Base-by-base conservation (phyloP, 2,329 filamentous ascomycete species). In the Zopfia rhizophila region DNA sequence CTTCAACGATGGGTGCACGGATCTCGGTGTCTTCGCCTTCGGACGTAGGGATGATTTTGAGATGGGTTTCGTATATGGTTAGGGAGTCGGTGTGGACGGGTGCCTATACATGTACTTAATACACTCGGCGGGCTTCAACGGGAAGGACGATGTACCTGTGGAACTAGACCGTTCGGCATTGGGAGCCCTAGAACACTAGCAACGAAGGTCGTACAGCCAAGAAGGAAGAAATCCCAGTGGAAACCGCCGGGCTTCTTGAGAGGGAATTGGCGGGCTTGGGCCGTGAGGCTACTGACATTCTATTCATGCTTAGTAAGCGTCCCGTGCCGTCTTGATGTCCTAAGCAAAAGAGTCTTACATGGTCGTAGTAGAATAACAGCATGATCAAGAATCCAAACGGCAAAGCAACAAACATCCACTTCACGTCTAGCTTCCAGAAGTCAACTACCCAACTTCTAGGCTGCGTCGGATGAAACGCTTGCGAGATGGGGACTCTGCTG, bases 141-240 rank as follows among this genome's bases (percentile, higher is more conserved):
- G n/a, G n/a, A n/a, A n/a, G n/a, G n/a, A n/a, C n/a, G n/a, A n/a
- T n/a, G n/a, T n/a, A n/a, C n/a, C n/a, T 82, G 79, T 2, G 80
- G 79, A 1, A 81, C 77, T 1, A 82, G 72, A 12, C 80, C 79
- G 37, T 82, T 82, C 1, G 80, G 79, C 29, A 82, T 63, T 0
- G 79, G 80, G 6, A 83, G 69, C 1, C 78, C 79, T 5, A 82
- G 70, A 22, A 82, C 72, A 4, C 78, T 78, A 7, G 72, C 71
- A 12, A 81, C 72, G 52, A 81, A 80, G 30, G 76, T 81, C 5
- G 79, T 81, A 56, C 73, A 78, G 3, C 79, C 79, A 2, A 82
- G 73, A 0, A 83, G 71, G 62, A 82, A 82, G 60, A 82, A 81
- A 61, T 82, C 80, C 80, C 80, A 82, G 57, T 82, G 78, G 52